Conservation (phyloP, 192 early-diverging fungal species). For the Glomus cerebriforme region DNA sequence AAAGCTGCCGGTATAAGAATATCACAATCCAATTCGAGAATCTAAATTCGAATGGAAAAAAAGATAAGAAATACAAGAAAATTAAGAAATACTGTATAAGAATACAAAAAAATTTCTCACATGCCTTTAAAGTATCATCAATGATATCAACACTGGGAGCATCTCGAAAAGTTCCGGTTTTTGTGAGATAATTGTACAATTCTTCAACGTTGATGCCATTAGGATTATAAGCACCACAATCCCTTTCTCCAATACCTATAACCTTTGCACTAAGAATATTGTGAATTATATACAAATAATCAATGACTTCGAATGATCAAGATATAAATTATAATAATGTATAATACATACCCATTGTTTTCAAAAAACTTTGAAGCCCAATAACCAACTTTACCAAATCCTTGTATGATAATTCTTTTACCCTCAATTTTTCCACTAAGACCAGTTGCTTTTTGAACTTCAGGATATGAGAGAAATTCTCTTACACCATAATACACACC, state of each 20-base stretch:
- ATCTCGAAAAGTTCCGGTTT: conserved; percentile 68
- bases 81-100: too few species aligned
- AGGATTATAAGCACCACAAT: conserved; percentile 64
- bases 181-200: conserved; percentile 62
- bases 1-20: conserved; percentile 81
- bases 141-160: conserved; percentile 64
- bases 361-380: conserved; percentile 83
- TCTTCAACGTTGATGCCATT: conserved; percentile 68
- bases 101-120: not conserved
- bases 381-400: conserved; percentile 86
- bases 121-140: conserved; percentile 51
- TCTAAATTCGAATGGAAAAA: too few species aligned
- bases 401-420: conserved; percentile 73
- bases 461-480: conserved; percentile 78
- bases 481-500: conserved; percentile 82
- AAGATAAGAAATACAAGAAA: too few species aligned
- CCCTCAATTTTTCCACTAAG: conserved; percentile 62
- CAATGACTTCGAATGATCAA: not conserved
- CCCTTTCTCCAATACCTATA: conserved; percentile 71
- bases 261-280: conserved; percentile 62
- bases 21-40: conserved; percentile 77
- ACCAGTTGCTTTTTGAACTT: conserved; percentile 71
- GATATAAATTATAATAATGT: not conserved
- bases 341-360: conserved; percentile 54
- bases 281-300: not conserved